Evolutionary conservation across 2,329 filamentous ascomycete genomes (phyloP).

Genomic region (Cladosporium velox): DNA sequence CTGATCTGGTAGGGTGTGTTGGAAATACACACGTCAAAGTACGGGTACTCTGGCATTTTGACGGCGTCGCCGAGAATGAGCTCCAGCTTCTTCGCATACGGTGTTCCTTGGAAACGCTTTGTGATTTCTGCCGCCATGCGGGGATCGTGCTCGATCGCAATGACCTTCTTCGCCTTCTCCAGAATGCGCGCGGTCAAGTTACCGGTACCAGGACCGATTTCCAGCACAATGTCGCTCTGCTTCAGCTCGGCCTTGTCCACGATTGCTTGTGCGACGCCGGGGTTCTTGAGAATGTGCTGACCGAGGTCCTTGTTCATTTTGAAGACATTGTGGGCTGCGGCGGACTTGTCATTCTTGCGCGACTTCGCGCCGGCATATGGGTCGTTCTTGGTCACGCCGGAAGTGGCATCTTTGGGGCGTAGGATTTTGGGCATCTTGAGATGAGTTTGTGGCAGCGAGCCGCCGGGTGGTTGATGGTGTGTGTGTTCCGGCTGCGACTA

Average conservation of each 20-base stretch:
- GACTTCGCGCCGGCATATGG: constrained; percentile 49
- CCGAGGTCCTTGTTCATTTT: constrained; percentile 94
- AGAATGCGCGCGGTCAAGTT: constrained; percentile 88
- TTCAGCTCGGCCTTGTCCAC: constrained; percentile 87
- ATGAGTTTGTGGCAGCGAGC: constrained; percentile 3
- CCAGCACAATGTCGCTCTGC: constrained; percentile 84
- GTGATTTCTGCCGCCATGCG: constrained; percentile 95
- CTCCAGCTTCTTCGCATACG: constrained; percentile 79
- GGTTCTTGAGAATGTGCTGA: constrained; percentile 91
- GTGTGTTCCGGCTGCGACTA: neutral
- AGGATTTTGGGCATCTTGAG: constrained; percentile 49
- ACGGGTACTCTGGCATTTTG: constrained; percentile 73
- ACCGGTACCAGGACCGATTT: constrained; percentile 87
- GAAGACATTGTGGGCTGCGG: constrained; percentile 79
- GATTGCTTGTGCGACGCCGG: constrained; percentile 78
- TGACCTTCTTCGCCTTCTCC: constrained; percentile 79
- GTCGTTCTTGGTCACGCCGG: constrained; percentile 40
- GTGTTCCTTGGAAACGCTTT: constrained; percentile 88
- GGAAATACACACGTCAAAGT: constrained; percentile 81
- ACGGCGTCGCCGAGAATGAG: constrained; percentile 91
- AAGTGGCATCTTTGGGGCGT: constrained; percentile 40
- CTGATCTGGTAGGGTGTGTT: constrained; percentile 83
- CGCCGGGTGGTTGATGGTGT: neutral
- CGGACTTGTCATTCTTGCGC: constrained; percentile 45
- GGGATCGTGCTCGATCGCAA: constrained; percentile 90